Percentiles rank a stretch among this genome's conserved stretches.
phyloP scores from a whole-genome alignment of 129 eudicot genomes.

The Lonicera japonica region DNA sequence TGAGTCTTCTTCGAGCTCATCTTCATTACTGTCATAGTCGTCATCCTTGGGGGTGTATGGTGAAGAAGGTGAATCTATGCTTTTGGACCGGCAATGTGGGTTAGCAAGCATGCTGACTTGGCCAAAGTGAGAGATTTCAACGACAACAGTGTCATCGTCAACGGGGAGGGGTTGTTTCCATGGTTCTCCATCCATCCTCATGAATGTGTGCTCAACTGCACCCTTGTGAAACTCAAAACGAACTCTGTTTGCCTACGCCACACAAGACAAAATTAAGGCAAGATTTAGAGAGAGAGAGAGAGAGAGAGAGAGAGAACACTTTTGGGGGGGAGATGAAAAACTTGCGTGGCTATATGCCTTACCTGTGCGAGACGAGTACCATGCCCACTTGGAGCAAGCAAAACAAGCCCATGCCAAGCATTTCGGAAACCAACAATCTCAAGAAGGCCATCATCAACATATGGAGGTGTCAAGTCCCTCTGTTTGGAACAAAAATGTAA shows the following conservation, averaged over 20 bases:
- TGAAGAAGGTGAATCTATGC: slow-evolving; percentile 42
- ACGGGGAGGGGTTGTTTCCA: slow-evolving; percentile 78
- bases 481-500: slow-evolving; percentile 8
- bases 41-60: slow-evolving; percentile 32
- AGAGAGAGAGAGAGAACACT: too few relatives aligned
- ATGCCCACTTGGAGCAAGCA: slow-evolving; percentile 78
- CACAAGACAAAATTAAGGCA: neutral
- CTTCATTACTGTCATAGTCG: slow-evolving; percentile 34
- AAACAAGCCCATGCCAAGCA: slow-evolving; percentile 98
- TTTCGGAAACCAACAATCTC: slow-evolving; percentile 94
- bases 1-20: slow-evolving; percentile 25
- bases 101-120: slow-evolving; percentile 58
- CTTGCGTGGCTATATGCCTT: neutral
- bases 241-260: slow-evolving; percentile 48
- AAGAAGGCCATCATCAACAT: slow-evolving; percentile 78
- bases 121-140: slow-evolving; percentile 59
- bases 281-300: neutral
- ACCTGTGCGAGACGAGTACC: slow-evolving; percentile 99
- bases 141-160: slow-evolving; percentile 48
- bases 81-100: slow-evolving; percentile 34
- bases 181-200: slow-evolving; percentile 84
- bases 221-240: slow-evolving; percentile 63
- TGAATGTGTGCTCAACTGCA: slow-evolving; percentile 53
- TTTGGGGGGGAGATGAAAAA: neutral
- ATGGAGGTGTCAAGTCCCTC: slow-evolving; percentile 62